Percentiles rank a stretch among this genome's conserved stretches.
Evolutionary conservation across 2,329 filamentous ascomycete genomes (phyloP).

Genomic region (Davidsoniella eucalypti): DNA sequence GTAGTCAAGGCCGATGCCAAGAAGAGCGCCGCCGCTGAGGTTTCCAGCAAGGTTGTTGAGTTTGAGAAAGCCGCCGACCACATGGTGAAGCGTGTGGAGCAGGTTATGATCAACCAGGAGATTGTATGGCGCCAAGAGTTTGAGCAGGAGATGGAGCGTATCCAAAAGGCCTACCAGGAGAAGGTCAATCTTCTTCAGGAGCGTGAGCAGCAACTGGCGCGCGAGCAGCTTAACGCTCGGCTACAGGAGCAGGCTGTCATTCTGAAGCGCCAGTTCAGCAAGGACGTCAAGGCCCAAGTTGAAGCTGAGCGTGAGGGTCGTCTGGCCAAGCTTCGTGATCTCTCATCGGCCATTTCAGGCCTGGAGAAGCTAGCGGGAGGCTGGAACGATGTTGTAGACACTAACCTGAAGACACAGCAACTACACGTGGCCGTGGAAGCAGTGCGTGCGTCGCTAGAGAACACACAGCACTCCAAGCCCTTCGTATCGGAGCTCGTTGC

Average conservation of each 20-base stretch:
- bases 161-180: constrained; percentile 62
- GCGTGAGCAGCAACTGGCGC: constrained; percentile 61
- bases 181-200: constrained; percentile 66
- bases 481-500: constrained; percentile 89
- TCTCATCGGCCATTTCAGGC: constrained; percentile 61
- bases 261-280: constrained; percentile 70
- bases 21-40: constrained; percentile 56
- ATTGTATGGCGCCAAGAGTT: constrained; percentile 75
- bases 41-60: constrained; percentile 53
- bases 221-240: constrained; percentile 68
- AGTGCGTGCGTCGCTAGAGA: constrained; percentile 68
- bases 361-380: constrained; percentile 75
- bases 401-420: constrained; percentile 86
- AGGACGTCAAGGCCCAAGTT: constrained; percentile 63
- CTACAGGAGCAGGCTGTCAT: constrained; percentile 81
- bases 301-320: constrained; percentile 79
- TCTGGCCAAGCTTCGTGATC: constrained; percentile 67
- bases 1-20: constrained; percentile 53
- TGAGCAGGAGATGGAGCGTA: constrained; percentile 64
- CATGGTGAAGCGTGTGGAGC: constrained; percentile 75
- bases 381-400: constrained; percentile 82
- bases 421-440: constrained; percentile 91
- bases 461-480: constrained; percentile 53
- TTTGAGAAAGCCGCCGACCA: constrained; percentile 80
- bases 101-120: constrained; percentile 67